These are phyloP conservation scores for Lanmaoa rubissima DNA, from an alignment of 768 basidiomycete genomes.

Conservation along the genomic window DNA sequence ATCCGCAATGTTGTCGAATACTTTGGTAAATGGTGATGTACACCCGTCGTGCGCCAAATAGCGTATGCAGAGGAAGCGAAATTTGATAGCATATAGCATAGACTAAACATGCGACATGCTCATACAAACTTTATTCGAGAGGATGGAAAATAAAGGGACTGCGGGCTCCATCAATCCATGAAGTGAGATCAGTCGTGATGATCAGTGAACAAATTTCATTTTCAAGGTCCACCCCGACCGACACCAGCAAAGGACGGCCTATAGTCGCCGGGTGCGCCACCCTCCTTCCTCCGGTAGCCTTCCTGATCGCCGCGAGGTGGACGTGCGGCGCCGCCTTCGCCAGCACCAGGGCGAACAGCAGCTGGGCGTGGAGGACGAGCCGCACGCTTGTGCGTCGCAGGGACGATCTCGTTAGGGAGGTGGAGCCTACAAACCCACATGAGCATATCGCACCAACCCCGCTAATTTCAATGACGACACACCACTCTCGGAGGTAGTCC, in stretches of 20 bases:
- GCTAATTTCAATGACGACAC: conserved; percentile 7
- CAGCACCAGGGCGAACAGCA: conserved; percentile 64
- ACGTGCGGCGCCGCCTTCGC: conserved; percentile 79
- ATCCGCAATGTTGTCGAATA: conserved; percentile 44
- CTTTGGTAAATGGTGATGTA: conserved; percentile 36
- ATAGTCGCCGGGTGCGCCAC: conserved; percentile 84
- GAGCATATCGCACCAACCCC: background rate
- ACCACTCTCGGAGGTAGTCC: conserved; percentile 93
- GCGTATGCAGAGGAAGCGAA: background rate
- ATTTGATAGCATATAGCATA: conserved; percentile 26
- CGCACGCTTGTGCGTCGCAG: conserved; percentile 96
- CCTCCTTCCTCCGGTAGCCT: conserved; percentile 87
- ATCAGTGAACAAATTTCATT: conserved; percentile 33
- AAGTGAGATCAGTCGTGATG: background rate
- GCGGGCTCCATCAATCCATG: background rate
- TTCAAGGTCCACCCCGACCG: conserved; percentile 82
- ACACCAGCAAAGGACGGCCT: conserved; percentile 87
- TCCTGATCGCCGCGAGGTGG: conserved; percentile 87
- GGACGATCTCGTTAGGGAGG: conserved; percentile 94
- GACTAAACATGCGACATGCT: conserved; percentile 27
- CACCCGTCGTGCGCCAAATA: background rate
- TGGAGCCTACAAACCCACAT: conserved; percentile 61
- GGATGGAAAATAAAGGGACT: background rate
- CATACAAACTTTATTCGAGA: conserved; percentile 24
- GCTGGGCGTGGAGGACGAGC: conserved; percentile 85